phyloP scores from a whole-genome alignment of 2,329 filamentous ascomycete genomes.

The Fusarium chuoi region DNA sequence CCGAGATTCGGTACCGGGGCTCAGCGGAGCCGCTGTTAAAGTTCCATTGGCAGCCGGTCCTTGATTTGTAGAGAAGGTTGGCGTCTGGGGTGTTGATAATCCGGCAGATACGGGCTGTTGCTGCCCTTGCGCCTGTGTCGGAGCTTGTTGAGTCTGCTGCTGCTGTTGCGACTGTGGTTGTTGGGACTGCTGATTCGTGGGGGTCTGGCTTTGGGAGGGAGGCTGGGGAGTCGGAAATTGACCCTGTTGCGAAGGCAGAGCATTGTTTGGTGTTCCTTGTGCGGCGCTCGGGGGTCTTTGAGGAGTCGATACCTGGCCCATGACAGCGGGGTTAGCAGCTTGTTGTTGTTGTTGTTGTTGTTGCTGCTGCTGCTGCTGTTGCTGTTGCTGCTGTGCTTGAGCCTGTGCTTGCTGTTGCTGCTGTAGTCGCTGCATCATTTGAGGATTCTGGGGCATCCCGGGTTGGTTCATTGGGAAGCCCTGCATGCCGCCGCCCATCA shows the following conservation, averaged over 20 bases:
- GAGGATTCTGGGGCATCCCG: constrained; percentile 59
- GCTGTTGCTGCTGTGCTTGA: constrained; percentile 45
- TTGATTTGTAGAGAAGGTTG: constrained; percentile 63
- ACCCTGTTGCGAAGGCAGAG: constrained; percentile 45
- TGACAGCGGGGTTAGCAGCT: constrained; percentile 34
- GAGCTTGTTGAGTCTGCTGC: constrained; percentile 9
- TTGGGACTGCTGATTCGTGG: constrained; percentile 43
- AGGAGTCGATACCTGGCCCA: constrained; percentile 47
- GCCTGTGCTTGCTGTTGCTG: constrained; percentile 42
- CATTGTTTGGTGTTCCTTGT: constrained; percentile 46
- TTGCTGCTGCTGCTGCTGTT: constrained; percentile 48
- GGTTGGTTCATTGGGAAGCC: constrained; percentile 66
- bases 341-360: constrained; percentile 52
- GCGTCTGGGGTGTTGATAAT: constrained; percentile 65
- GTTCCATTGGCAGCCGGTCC: constrained; percentile 53
- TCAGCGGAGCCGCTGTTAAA: constrained; percentile 57
- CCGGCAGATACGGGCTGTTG: constrained; percentile 44
- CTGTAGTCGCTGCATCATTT: constrained; percentile 44
- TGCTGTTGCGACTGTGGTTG: constrained; percentile 28
- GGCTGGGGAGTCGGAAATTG: constrained; percentile 52
- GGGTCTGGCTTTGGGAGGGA: constrained; percentile 50
- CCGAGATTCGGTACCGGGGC: constrained; percentile 61
- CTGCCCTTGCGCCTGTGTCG: constrained; percentile 5
- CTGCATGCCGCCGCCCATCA: constrained; percentile 65
- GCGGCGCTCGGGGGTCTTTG: constrained; percentile 49